Evolutionary conservation across 257 asterid genomes (phyloP), one percentile per base, ranked within the genome.

Genomic region (Plantago elongata): DNA sequence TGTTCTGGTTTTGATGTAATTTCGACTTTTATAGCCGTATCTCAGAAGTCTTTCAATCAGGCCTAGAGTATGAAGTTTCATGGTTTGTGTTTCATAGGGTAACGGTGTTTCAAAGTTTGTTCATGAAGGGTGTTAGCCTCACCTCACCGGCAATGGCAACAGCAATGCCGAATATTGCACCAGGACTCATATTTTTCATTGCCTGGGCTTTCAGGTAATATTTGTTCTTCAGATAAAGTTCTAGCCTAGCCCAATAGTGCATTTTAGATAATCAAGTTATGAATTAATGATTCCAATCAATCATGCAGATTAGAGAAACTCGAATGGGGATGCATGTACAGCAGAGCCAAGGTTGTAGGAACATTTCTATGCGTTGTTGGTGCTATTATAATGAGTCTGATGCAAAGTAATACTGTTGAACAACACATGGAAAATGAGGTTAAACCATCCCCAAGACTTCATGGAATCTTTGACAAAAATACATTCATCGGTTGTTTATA

Each of bases 91-190:
- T 29, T 45, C 56, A 14, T 73, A 91, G 98, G 78, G 89, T 86
- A 57, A 88, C 98, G 11, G 70, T 91, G 16, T 91, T 81, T 65
- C 97, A 91, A 71, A 69, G 84, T 57, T 67, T 91, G 70, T 77
- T 86, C 70, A 77, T 91, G 77, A 82, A 84, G 69, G 98, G 98
- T 15, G 85, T 88, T 54, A 64, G 64, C 42, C 82, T 86, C 11
- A 88, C 98, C 44, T 86, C 97, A 56, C 95, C 98, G 40, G 85
- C 95, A 63, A 72, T 91, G 65, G 98, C 95, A 13, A 91, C 95
- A 37, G 98, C 98, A 47, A 91, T 91, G 98, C 98, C 98, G 48
- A 91, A 91, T 66, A 83, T 91, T 57, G 90, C 93, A 38, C 98
- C 98, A 13, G 98, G 97, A 30, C 77, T 91, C 13, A 82, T 84